These are phyloP conservation scores for Juglanconis sp. DNA, from an alignment of 2,329 filamentous ascomycete species.

Conservation along the genomic window DNA sequence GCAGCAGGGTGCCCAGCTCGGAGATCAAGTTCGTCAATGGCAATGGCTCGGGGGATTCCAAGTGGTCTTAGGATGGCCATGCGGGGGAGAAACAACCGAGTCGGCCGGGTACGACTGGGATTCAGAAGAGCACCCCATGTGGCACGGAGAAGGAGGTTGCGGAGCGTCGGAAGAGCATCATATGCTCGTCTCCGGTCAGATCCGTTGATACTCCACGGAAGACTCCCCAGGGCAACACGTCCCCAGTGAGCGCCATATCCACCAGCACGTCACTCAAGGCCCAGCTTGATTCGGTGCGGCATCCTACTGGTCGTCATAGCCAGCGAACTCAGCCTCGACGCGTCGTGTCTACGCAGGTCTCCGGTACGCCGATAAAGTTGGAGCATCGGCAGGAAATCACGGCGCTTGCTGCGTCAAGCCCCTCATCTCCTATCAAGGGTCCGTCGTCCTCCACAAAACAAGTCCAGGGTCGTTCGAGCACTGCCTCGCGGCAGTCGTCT, in stretches of 20 bases:
- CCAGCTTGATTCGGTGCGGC: constrained; percentile 8
- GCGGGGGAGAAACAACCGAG: neutral
- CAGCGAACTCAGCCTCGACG: neutral
- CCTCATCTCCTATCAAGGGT: neutral
- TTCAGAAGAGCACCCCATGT: neutral
- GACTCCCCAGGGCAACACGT: neutral
- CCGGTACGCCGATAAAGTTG: neutral
- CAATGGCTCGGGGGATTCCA: constrained; percentile 13
- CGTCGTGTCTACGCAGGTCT: neutral
- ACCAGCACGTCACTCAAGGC: constrained; percentile 11
- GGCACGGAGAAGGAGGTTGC: neutral
- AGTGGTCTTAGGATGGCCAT: constrained; percentile 17
- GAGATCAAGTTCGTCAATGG: constrained; percentile 14
- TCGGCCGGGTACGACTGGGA: neutral
- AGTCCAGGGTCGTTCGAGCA: neutral
- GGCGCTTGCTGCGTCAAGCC: neutral
- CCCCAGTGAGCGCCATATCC: neutral
- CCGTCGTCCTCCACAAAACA: too few species aligned
- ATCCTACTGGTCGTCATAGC: neutral
- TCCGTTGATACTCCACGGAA: neutral
- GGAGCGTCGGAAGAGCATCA: neutral
- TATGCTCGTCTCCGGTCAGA: neutral
- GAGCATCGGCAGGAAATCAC: neutral
- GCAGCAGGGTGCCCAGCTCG: constrained; percentile 16
- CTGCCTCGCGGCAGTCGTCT: neutral